Evolutionary conservation across 1,284 basidiomycete species (phyloP).

Genomic region (Tilletia setariae): DNA sequence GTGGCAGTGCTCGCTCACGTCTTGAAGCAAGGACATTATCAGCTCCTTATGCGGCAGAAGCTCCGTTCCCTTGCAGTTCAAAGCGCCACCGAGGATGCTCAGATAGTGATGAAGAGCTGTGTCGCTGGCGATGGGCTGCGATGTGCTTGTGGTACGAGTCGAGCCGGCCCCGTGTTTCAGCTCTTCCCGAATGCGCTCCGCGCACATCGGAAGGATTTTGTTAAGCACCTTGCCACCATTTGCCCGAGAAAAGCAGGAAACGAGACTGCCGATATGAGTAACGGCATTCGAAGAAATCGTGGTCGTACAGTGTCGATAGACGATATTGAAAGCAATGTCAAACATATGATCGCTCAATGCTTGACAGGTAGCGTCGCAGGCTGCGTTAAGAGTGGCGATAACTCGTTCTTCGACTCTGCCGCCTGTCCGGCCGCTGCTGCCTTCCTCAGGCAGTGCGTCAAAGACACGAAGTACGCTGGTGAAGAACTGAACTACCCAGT

Average conservation of each 20-base stretch:
- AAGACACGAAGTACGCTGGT: conserved; percentile 80
- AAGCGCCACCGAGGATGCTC: conserved; percentile 47
- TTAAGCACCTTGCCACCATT: conserved; percentile 73
- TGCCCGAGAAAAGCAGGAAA: conserved; percentile 78
- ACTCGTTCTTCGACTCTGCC: conserved; percentile 82
- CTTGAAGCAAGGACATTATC: conserved; percentile 67
- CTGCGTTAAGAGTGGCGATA: conserved; percentile 74
- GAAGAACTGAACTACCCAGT: conserved; percentile 86
- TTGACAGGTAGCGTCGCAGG: conserved; percentile 78
- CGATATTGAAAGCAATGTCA: conserved; percentile 77
- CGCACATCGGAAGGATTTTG: conserved; percentile 76
- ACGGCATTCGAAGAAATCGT: conserved; percentile 75
- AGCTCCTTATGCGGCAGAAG: conserved; percentile 69
- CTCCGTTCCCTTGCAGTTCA: conserved; percentile 34
- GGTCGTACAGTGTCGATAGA: conserved; percentile 75
- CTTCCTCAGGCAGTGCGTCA: conserved; percentile 91
- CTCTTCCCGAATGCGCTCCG: conserved; percentile 77
- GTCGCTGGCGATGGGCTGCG: conserved; percentile 77
- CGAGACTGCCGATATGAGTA: conserved; percentile 80
- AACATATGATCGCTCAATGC: conserved; percentile 85
- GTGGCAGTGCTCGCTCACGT: conserved; percentile 75
- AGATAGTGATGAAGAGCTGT: conserved; percentile 87
- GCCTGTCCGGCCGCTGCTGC: conserved; percentile 67
- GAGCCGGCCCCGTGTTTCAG: conserved; percentile 89
- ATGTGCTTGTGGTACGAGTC: conserved; percentile 79